Evolutionary conservation across 345 rosid genomes (phyloP).

Genomic region (Hevea brasiliensis): DNA sequence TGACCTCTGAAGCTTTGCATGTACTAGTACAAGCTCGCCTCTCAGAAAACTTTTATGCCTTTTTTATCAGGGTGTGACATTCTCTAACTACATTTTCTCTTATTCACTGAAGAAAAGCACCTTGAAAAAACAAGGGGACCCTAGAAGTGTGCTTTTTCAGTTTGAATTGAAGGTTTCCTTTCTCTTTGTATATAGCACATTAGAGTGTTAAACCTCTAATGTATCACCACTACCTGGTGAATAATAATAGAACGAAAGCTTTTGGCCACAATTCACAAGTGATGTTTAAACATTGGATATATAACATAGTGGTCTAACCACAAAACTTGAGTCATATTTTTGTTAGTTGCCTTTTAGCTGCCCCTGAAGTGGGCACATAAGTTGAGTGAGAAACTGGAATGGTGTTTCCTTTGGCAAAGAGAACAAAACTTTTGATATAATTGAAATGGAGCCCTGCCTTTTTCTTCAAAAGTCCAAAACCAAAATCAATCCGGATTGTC

Average conservation of each 20-base stretch:
- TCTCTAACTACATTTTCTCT: constrained; percentile 7
- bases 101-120: neutral
- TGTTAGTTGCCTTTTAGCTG: neutral
- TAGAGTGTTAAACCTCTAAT: too few species aligned
- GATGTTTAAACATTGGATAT: constrained; percentile 11
- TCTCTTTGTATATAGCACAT: too few species aligned
- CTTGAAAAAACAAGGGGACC: too few species aligned
- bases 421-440: neutral
- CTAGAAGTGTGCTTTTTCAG: too few species aligned
- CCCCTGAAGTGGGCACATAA: constrained; percentile 14
- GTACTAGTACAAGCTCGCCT: constrained; percentile 15
- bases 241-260: too few species aligned
- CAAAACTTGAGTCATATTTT: neutral
- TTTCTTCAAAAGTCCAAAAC: constrained; percentile 57
- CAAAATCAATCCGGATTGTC: constrained; percentile 65
- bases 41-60: constrained; percentile 12
- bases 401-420: too few species aligned
- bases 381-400: constrained; percentile 2
- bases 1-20: constrained; percentile 19
- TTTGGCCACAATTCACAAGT: neutral
- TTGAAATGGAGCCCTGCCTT: constrained; percentile 33
- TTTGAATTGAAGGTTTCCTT: too few species aligned
- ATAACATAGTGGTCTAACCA: constrained; percentile 8
- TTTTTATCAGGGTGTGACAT: constrained; percentile 36
- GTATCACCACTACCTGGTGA: too few species aligned